Evolutionary conservation across 108 stramenopile species (phyloP).

Genomic region (Cyclotella atomus): DNA sequence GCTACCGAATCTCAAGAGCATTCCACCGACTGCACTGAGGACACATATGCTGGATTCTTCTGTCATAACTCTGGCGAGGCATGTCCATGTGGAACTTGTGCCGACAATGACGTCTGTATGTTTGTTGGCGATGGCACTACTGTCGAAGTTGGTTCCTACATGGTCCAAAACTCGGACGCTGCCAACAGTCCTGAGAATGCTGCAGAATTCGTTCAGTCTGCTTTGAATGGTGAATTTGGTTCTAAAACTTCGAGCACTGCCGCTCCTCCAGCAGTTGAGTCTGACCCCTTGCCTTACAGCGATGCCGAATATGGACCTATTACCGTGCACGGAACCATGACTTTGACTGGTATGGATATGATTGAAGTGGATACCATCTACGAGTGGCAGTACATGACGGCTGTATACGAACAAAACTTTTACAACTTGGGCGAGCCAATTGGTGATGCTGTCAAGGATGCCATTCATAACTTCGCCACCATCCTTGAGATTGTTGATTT

Average conservation of each 20-base stretch:
- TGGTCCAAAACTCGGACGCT: background rate
- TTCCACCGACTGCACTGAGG: background rate
- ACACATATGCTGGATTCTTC: conserved; percentile 10
- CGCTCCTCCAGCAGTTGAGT: background rate
- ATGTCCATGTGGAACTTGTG: conserved; percentile 29
- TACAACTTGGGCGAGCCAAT: conserved; percentile 8
- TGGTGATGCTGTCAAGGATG: conserved; percentile 9
- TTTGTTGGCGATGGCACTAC: conserved; percentile 10
- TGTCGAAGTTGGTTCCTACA: conserved; percentile 27
- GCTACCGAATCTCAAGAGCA: too few species aligned
- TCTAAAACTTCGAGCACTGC: background rate
- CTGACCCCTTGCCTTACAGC: conserved; percentile 2
- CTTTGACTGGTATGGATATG: conserved; percentile 23
- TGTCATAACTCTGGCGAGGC: conserved; percentile 24
- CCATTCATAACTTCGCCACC: background rate
- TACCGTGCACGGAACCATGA: conserved; percentile 15
- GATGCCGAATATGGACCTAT: conserved; percentile 6
- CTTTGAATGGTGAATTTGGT: conserved; percentile 4
- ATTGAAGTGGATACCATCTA: conserved; percentile 5
- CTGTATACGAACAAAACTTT: conserved; percentile 29
- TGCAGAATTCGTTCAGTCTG: conserved; percentile 12
- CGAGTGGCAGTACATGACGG: conserved; percentile 34
- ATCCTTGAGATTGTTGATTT: conserved; percentile 5
- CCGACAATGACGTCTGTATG: conserved; percentile 21
- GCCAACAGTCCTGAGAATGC: conserved; percentile 5